phyloP scores from a whole-genome alignment of 1,284 basidiomycete genomes.

The Rhodotorula sp. region DNA sequence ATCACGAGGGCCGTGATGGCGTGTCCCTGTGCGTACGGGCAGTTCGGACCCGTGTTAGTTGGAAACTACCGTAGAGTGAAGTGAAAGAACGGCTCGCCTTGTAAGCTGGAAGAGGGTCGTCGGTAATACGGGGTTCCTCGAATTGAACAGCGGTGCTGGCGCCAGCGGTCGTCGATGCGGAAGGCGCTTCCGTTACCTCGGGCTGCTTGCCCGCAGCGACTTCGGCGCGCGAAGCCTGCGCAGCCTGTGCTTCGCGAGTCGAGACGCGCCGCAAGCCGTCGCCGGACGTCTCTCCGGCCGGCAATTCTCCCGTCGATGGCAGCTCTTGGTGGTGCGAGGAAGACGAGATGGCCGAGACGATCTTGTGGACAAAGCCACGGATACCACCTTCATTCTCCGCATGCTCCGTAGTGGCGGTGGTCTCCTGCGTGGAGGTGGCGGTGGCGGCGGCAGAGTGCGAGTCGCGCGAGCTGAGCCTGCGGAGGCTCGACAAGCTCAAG shows the following conservation, averaged over 20 bases:
- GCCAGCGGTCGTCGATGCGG: background rate
- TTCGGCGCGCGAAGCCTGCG: background rate
- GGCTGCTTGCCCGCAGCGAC: background rate
- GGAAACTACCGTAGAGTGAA: too few species aligned
- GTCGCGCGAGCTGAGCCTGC: constrained; percentile 1
- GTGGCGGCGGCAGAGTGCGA: too few species aligned
- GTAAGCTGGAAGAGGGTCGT: constrained; percentile 12
- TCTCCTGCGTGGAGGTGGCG: background rate
- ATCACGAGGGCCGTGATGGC: constrained; percentile 17
- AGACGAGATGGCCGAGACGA: constrained; percentile 16
- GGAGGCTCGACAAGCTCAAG: background rate
- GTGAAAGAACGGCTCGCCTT: constrained; percentile 9
- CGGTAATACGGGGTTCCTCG: background rate
- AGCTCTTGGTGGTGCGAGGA: constrained; percentile 1
- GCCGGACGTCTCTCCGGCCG: background rate
- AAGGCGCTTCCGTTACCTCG: background rate
- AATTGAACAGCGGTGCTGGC: background rate
- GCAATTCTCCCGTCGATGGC: background rate
- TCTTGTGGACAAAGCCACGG: constrained; percentile 16
- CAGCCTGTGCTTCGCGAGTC: background rate
- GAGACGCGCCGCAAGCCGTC: background rate
- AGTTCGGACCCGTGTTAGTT: too few species aligned
- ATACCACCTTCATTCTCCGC: background rate
- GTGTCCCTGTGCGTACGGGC: constrained; percentile 4
- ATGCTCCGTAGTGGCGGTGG: background rate